phyloP scores from a whole-genome alignment of 495 filamentous ascomycete genomes.

The Penicillium bialowiezense region DNA sequence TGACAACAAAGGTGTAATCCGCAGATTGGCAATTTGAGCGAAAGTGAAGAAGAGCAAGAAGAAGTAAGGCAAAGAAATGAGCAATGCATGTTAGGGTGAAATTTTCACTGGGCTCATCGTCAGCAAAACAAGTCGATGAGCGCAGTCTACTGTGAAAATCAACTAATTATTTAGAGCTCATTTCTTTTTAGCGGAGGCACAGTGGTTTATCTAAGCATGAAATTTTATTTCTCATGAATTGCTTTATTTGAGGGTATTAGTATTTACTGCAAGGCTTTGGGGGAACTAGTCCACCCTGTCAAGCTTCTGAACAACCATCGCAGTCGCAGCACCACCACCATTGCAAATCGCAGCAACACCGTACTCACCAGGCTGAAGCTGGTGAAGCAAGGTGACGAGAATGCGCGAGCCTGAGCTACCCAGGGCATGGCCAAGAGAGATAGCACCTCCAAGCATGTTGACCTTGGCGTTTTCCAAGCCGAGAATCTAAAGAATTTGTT shows the following conservation, averaged over 20 bases:
- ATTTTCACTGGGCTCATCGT: too few relatives aligned
- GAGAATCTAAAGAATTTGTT: constrained; percentile 58
- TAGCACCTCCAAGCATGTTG: constrained; percentile 87
- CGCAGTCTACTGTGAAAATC: too few relatives aligned
- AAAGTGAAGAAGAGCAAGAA: too few relatives aligned
- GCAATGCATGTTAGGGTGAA: too few relatives aligned
- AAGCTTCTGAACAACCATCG: constrained; percentile 87
- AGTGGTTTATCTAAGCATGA: too few relatives aligned
- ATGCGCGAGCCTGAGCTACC: constrained; percentile 94
- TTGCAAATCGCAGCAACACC: constrained; percentile 97
- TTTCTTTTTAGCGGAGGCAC: too few relatives aligned
- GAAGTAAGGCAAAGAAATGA: too few relatives aligned
- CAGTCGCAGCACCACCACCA: constrained; percentile 87
- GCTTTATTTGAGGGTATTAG: constrained; percentile 23
- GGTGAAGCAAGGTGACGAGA: constrained; percentile 83
- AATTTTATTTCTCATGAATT: too few relatives aligned
- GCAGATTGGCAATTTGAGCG: background rate
- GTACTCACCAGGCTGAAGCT: constrained; percentile 86
- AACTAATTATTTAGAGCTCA: too few relatives aligned
- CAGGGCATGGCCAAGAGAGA: constrained; percentile 89
- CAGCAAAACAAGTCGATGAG: too few relatives aligned
- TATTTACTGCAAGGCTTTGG: background rate
- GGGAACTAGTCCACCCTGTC: constrained; percentile 53
- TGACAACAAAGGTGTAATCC: background rate
- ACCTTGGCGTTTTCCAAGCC: constrained; percentile 73